A percentile compares a stretch with the other conserved stretches of the same genome.
These are phyloP conservation scores for Bothriochloa decipiens DNA, from an alignment of 176 grass and related monocot species.

Conservation along the genomic window DNA sequence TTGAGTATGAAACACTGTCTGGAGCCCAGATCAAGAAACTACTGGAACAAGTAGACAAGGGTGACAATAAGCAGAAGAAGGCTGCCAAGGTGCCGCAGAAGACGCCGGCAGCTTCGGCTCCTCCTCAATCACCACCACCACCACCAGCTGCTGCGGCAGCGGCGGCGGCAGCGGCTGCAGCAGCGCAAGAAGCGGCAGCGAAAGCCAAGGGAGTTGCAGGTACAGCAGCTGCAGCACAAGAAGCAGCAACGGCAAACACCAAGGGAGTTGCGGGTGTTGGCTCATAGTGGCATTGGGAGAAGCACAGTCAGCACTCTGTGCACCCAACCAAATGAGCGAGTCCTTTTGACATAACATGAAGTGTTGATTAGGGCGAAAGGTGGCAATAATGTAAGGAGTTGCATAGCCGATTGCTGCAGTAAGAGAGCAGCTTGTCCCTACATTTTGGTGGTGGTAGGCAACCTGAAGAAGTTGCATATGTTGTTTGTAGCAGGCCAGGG, in stretches of 20 bases:
- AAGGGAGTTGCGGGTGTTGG: conserved; percentile 76
- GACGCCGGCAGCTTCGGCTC: conserved; percentile 39
- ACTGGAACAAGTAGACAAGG: conserved; percentile 50
- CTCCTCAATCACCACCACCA: conserved; percentile 38
- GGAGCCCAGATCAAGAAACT: conserved; percentile 84
- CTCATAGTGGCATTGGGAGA: conserved; percentile 51
- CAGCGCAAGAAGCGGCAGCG: conserved; percentile 56
- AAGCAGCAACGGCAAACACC: conserved; percentile 59
- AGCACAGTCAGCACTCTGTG: not conserved
- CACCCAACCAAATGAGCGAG: not conserved
- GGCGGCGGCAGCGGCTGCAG: conserved; percentile 5
- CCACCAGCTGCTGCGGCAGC: conserved; percentile 36
- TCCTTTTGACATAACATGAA: conserved; percentile 2
- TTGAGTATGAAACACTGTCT: conserved; percentile 75
- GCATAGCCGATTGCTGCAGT: not conserved
- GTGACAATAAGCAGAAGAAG: conserved; percentile 44
- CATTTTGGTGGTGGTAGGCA: not conserved
- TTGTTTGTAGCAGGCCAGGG: not conserved
- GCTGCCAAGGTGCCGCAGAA: conserved; percentile 37
- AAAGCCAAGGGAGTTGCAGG: conserved; percentile 78
- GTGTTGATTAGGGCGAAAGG: not conserved
- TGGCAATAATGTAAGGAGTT: not conserved
- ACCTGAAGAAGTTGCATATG: not conserved
- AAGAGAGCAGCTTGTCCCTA: not conserved
- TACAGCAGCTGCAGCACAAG: conserved; percentile 53